Conservation (phyloP, 176 grass and related monocot genomes). For the Oryza glaberrima region DNA sequence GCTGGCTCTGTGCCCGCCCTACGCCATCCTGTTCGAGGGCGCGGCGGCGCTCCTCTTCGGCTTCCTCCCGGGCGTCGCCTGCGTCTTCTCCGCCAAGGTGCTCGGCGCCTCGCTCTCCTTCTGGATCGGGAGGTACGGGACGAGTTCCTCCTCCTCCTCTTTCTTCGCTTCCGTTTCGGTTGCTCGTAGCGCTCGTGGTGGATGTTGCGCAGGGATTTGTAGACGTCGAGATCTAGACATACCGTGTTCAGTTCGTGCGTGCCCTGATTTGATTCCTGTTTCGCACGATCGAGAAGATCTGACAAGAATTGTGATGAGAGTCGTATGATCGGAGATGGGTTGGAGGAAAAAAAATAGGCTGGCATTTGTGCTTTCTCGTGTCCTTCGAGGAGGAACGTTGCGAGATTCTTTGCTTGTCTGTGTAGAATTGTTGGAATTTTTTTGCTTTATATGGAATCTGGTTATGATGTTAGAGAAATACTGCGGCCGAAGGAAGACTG, state of each 20-base stretch:
- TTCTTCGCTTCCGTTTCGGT: not conserved
- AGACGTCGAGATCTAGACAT: conserved; percentile 21
- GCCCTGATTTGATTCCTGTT: not conserved
- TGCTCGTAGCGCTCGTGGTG: not conserved
- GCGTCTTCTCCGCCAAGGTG: conserved; percentile 96
- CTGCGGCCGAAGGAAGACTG: not conserved
- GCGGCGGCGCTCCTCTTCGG: conserved; percentile 81
- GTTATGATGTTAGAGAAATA: not conserved
- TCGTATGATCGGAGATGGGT: not conserved
- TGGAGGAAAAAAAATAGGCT: not conserved
- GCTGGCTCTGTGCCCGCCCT: conserved; percentile 82
- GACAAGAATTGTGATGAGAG: not conserved
- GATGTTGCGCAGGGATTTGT: not conserved
- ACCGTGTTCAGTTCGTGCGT: not conserved
- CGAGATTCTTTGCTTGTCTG: conserved; percentile 5
- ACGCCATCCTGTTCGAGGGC: conserved; percentile 94
- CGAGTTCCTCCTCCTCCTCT: not conserved
- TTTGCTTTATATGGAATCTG: not conserved
- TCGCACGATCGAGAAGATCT: not conserved
- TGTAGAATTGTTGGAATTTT: not conserved
- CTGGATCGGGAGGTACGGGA: conserved; percentile 87
- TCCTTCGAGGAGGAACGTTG: conserved; percentile 9
- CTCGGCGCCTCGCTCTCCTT: conserved; percentile 94
- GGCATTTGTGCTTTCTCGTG: not conserved
- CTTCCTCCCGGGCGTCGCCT: conserved; percentile 80